Percentiles rank a stretch among this genome's conserved stretches.
Evolutionary conservation across 2,329 filamentous ascomycete species (phyloP).

Genomic region (Mollisia scopiformis): DNA sequence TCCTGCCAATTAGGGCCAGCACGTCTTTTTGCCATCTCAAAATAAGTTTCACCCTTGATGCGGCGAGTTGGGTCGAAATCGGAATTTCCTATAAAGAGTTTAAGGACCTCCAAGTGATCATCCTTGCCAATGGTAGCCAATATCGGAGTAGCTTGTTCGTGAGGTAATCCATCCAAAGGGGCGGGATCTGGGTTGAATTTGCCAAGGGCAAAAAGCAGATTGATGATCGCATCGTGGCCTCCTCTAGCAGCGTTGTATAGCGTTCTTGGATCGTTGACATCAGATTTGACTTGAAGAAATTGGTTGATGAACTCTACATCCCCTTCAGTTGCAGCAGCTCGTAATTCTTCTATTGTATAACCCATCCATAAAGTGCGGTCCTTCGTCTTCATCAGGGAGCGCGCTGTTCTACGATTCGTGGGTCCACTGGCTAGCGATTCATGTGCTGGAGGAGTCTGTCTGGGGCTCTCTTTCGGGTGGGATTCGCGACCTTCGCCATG

Average conservation of each 20-base stretch:
- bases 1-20: slow-evolving; percentile 89
- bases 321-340: slow-evolving; percentile 57
- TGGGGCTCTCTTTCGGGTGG: slow-evolving; percentile 60
- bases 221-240: slow-evolving; percentile 68
- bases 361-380: slow-evolving; percentile 64
- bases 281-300: slow-evolving; percentile 58
- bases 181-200: slow-evolving; percentile 69
- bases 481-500: slow-evolving; percentile 46
- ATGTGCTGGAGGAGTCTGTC: slow-evolving; percentile 53
- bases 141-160: slow-evolving; percentile 87
- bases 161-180: slow-evolving; percentile 56
- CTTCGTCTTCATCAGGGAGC: slow-evolving; percentile 66
- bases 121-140: slow-evolving; percentile 89
- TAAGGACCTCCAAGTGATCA: slow-evolving; percentile 86
- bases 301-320: slow-evolving; percentile 64
- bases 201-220: slow-evolving; percentile 49
- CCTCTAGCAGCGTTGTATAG: slow-evolving; percentile 91
- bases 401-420: slow-evolving; percentile 47
- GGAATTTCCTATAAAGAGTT: slow-evolving; percentile 75
- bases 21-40: slow-evolving; percentile 81
- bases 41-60: slow-evolving; percentile 79
- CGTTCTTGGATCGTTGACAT: slow-evolving; percentile 76
- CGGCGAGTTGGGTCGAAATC: slow-evolving; percentile 80
- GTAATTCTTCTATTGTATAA: slow-evolving; percentile 16
- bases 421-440: slow-evolving; percentile 15